Evolutionary conservation across 768 basidiomycete genomes (phyloP).

Genomic region (Phylloporus rhodoxanthus): DNA sequence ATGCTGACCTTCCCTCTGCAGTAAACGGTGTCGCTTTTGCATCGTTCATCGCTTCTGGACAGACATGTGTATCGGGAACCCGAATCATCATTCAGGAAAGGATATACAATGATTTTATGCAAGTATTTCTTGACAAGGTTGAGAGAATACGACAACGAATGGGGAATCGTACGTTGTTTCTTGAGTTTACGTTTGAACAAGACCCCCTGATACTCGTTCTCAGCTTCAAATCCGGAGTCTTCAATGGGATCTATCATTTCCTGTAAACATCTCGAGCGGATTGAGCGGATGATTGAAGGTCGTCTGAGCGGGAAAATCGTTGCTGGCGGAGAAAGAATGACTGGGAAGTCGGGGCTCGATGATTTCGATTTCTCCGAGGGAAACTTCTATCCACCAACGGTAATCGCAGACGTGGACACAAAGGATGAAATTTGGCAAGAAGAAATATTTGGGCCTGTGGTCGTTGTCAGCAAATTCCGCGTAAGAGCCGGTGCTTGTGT

Average conservation of each 20-base stretch:
- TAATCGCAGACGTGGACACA: constrained; percentile 52
- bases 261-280: constrained; percentile 53
- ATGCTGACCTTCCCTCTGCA: constrained; percentile 67
- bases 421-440: constrained; percentile 72
- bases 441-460: constrained; percentile 84
- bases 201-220: not conserved
- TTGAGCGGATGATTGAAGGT: constrained; percentile 50
- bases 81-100: constrained; percentile 68
- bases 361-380: constrained; percentile 66
- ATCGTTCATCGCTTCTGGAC: constrained; percentile 80
- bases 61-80: constrained; percentile 89
- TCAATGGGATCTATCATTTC: constrained; percentile 84
- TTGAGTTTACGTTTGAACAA: not conserved
- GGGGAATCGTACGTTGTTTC: constrained; percentile 61
- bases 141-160: constrained; percentile 60
- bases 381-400: constrained; percentile 75
- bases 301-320: constrained; percentile 46
- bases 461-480: constrained; percentile 53
- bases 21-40: constrained; percentile 83
- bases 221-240: constrained; percentile 64
- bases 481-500: constrained; percentile 32
- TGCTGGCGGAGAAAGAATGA: constrained; percentile 62
- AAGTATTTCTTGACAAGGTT: constrained; percentile 55
- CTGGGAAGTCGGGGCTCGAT: constrained; percentile 58
- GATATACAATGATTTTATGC: constrained; percentile 66